phyloP scores from a whole-genome alignment of 2,329 filamentous ascomycete genomes.

The Curvularia sp. region DNA sequence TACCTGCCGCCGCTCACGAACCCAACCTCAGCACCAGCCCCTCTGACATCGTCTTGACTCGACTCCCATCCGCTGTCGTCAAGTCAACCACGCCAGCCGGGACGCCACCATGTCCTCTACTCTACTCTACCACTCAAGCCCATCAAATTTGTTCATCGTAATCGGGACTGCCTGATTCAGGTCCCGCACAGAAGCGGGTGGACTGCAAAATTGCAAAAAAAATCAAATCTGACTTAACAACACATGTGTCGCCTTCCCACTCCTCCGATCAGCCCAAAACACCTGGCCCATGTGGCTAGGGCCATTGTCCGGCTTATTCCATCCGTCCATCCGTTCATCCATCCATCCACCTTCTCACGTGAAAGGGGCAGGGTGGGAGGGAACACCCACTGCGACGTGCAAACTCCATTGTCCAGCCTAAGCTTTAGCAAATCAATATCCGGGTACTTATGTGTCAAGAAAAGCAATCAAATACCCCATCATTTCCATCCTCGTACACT shows the following conservation, averaged over 20 bases:
- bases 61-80: background rate
- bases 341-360: constrained; percentile 32
- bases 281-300: constrained; percentile 29
- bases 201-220: constrained; percentile 27
- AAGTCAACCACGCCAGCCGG: background rate
- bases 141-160: constrained; percentile 29
- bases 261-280: constrained; percentile 45
- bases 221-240: constrained; percentile 24
- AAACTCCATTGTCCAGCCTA: background rate
- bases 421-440: background rate
- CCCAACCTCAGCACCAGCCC: background rate
- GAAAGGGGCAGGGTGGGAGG: constrained; percentile 33
- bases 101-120: background rate
- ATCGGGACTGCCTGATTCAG: constrained; percentile 33
- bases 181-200: constrained; percentile 24
- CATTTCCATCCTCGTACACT: background rate
- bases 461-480: constrained; percentile 15
- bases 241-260: constrained; percentile 11
- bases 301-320: constrained; percentile 30
- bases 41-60: background rate
- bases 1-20: constrained; percentile 24
- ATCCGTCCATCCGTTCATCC: too few relatives aligned
- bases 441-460: constrained; percentile 32
- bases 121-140: constrained; percentile 12
- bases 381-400: constrained; percentile 1